A percentile compares a stretch with the other conserved stretches of the same genome.
These are phyloP conservation scores for Hypoxylon fragiforme DNA, from an alignment of 495 filamentous ascomycete species.

Conservation along the genomic window DNA sequence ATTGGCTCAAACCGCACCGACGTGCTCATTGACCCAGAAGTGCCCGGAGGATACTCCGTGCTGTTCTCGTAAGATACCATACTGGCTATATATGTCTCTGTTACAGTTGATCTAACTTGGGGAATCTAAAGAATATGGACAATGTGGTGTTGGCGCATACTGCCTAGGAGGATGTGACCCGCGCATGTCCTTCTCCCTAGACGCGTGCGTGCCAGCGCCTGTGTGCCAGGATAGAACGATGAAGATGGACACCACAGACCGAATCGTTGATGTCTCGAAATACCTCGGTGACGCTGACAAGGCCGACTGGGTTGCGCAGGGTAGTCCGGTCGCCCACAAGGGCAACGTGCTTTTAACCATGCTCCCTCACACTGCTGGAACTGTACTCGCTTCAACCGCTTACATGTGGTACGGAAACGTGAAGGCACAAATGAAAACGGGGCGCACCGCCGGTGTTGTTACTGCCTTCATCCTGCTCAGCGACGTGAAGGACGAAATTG, in stretches of 20 bases:
- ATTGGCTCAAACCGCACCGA: constrained; percentile 34
- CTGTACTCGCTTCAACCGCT: constrained; percentile 81
- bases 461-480: constrained; percentile 93
- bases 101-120: constrained; percentile 27
- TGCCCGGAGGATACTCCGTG: constrained; percentile 81
- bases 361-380: constrained; percentile 77
- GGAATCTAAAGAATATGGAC: constrained; percentile 74
- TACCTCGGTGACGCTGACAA: constrained; percentile 82
- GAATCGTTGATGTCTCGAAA: constrained; percentile 66
- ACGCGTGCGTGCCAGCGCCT: constrained; percentile 85
- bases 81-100: neutral
- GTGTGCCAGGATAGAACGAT: constrained; percentile 75
- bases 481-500: constrained; percentile 97
- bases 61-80: constrained; percentile 82
- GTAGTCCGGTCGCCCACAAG: constrained; percentile 65
- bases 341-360: constrained; percentile 81
- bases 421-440: constrained; percentile 82
- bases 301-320: constrained; percentile 87
- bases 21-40: constrained; percentile 56
- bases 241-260: constrained; percentile 69
- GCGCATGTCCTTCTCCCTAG: constrained; percentile 73
- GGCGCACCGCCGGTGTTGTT: constrained; percentile 82
- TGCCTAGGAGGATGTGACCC: constrained; percentile 96
- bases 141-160: constrained; percentile 91
- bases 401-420: constrained; percentile 99